Base-by-base conservation (phyloP, 2,329 filamentous ascomycete genomes). In the Colletotrichum nymphaeae region DNA sequence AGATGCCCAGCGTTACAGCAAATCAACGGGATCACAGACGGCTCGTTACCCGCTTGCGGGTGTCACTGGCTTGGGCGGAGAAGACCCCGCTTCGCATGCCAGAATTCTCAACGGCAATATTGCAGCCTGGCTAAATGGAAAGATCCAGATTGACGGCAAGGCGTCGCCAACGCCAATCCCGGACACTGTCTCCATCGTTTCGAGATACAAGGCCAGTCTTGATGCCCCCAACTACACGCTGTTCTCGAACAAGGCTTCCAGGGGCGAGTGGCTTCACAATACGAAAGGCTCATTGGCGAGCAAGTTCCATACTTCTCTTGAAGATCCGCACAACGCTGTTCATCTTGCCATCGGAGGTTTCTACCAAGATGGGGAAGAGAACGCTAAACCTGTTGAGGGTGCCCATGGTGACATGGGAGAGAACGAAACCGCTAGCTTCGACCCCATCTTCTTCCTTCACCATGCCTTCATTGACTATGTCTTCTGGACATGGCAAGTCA, bases 351-450 rank as follows among this genome's bases (percentile, higher is more conserved):
- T 80, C 22, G 78, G 78, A 42, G 78, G 78, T 11, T 77, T 77
- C 68, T 64, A 32, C n/a, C 52, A 53, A 53, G 19, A 55, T 11
- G 19, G 58, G 76, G 24, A 35, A 59, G 14, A 14, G 2, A 53
- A 55, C n/a, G 52, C 42, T 14, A 32, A 63, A 4, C 53, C 42
- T 55, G 75, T 76, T 46, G 64, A 49, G 16, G 78, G 74, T 5
- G 78, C 79, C 6, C 80, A 80, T 28, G 79, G 79, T 8, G 78
- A 81, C 75, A 81, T 80, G 78, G 79, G 78, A 9, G 78, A 78
- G 63, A 81, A 81, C 64, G 78, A 81, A 11, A 80, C 77, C n/a
- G 79, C 79, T 84, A 52, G 26, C 19, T 63, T 53, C 22, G 52
- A 66, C 16, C 52, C 52, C 30, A 66, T 66, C 11, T 59, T 59